Percentiles rank a stretch among this genome's conserved stretches.
Conservation (phyloP, 768 basidiomycete genomes). For the Mycena chlorophos region DNA sequence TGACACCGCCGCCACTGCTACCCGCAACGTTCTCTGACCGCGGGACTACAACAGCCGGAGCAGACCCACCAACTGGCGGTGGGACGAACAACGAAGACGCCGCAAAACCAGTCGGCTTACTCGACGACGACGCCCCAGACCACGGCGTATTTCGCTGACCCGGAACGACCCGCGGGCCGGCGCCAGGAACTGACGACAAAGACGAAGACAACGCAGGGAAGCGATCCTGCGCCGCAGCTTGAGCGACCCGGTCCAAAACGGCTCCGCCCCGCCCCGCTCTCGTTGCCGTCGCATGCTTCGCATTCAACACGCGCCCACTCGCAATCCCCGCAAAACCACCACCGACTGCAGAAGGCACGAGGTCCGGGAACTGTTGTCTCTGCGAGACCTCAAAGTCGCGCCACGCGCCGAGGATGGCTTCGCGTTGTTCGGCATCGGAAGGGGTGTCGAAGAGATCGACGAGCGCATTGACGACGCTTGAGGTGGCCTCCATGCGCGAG, state of each 20-base stretch:
- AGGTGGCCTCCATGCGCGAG: conserved; percentile 56
- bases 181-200: conserved; percentile 16
- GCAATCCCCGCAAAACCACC: conserved; percentile 78
- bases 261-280: conserved; percentile 58
- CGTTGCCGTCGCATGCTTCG: conserved; percentile 70
- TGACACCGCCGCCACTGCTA: conserved; percentile 5
- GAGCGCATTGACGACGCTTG: conserved; percentile 60
- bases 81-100: conserved; percentile 28
- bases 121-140: conserved; percentile 40
- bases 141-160: conserved; percentile 61
- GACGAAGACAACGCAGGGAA: conserved; percentile 36
- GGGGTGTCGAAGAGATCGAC: conserved; percentile 69
- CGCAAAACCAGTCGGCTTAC: conserved; percentile 20
- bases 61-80: conserved; percentile 26
- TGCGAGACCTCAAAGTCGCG: conserved; percentile 86
- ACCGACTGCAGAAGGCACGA: conserved; percentile 57
- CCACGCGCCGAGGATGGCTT: conserved; percentile 73
- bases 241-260: conserved; percentile 86
- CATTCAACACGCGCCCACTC: conserved; percentile 80
- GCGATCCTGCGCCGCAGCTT: conserved; percentile 56
- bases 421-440: conserved; percentile 76
- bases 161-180: conserved; percentile 35
- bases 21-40: conserved; percentile 12
- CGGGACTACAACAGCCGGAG: conserved; percentile 21
- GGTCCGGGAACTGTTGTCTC: conserved; percentile 82